Evolutionary conservation across 106 monocot genomes (phyloP).

Genomic region (Chionographis japonica): DNA sequence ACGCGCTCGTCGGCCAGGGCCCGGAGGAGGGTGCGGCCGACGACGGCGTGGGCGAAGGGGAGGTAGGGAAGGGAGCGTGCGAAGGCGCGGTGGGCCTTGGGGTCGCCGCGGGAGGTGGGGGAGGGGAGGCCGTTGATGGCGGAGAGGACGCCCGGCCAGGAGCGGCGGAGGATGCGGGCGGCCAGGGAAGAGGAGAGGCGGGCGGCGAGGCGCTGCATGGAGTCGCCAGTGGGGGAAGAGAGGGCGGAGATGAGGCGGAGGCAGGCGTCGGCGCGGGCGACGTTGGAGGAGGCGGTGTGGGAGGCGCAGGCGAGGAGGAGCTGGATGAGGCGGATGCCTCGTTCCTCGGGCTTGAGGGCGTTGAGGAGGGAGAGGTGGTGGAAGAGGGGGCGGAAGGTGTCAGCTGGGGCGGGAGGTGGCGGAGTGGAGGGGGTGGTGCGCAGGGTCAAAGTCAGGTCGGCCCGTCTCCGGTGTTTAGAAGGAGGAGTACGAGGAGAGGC

Average conservation of each 20-base stretch:
- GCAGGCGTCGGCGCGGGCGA: conserved; percentile 9
- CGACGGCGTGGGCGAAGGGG: conserved; percentile 11
- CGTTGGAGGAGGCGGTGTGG: background rate
- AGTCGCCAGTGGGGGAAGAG: conserved; percentile 11
- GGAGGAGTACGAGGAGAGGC: no score
- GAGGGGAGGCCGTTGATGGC: background rate
- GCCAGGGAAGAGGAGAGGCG: conserved; percentile 7
- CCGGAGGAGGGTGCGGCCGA: background rate
- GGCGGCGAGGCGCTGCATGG: conserved; percentile 18
- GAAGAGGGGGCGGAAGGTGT: background rate
- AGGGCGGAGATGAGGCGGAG: conserved; percentile 15
- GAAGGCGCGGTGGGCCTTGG: conserved; percentile 1
- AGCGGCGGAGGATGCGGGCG: conserved; percentile 10
- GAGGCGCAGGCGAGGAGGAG: conserved; percentile 11
- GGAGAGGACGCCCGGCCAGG: conserved; percentile 6
- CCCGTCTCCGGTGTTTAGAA: no score
- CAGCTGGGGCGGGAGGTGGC: no score
- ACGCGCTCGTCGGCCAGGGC: conserved; percentile 1
- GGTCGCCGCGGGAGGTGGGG: background rate
- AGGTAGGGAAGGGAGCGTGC: conserved; percentile 10
- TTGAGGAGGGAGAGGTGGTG: background rate
- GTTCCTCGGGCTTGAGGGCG: conserved; percentile 1
- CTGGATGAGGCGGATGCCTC: conserved; percentile 10
- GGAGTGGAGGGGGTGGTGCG: no score
- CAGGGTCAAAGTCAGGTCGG: no score